These are phyloP conservation scores for Penicillium sumatraense DNA, from an alignment of 2,329 filamentous ascomycete genomes.

Conservation along the genomic window DNA sequence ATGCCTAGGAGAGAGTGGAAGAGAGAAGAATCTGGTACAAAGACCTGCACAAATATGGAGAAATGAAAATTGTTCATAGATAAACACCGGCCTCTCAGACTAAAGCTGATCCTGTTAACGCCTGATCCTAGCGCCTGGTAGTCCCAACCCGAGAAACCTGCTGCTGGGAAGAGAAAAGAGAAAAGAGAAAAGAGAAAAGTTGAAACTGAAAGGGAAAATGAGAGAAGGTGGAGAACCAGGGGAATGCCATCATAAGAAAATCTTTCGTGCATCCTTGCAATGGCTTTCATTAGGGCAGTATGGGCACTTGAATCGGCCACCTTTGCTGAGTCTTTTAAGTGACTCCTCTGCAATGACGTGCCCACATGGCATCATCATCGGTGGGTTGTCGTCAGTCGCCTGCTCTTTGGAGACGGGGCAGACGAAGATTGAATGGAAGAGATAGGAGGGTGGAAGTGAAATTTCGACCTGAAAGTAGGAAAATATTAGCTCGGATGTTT, in stretches of 20 bases:
- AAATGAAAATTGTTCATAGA: not conserved
- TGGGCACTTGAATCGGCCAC: constrained; percentile 86
- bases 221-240: not conserved
- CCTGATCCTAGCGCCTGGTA: not conserved
- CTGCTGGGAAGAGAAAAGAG: not conserved
- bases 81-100: not conserved
- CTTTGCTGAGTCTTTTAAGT: constrained; percentile 77
- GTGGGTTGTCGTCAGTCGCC: constrained; percentile 87
- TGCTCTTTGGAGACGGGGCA: constrained; percentile 98
- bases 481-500: not conserved
- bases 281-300: constrained; percentile 89
- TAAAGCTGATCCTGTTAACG: not conserved
- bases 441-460: constrained; percentile 65
- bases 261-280: constrained; percentile 74
- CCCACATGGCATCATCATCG: constrained; percentile 95
- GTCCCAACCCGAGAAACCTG: not conserved
- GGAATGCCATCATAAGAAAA: constrained; percentile 62
- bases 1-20: too few species aligned
- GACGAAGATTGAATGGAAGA: constrained; percentile 95
- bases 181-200: not conserved
- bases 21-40: too few species aligned
- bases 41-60: not conserved
- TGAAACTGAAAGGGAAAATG: not conserved
- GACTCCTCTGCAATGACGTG: constrained; percentile 91
- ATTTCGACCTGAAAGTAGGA: constrained; percentile 64